Evolutionary conservation across 2,329 filamentous ascomycete genomes (phyloP), one percentile per base, ranked within the genome.

Genomic region (Nemania sp.): DNA sequence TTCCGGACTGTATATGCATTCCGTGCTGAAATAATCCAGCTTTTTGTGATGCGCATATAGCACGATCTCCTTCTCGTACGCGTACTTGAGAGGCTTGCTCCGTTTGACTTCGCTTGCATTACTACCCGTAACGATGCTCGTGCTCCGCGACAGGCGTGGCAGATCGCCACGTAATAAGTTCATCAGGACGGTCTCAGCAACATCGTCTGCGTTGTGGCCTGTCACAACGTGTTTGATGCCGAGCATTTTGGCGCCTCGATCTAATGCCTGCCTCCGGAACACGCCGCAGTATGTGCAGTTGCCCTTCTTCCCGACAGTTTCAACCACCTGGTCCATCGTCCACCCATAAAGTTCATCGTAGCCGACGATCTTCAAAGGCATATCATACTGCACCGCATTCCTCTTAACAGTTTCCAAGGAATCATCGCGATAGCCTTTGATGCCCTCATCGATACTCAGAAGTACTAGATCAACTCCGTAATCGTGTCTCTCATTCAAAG

Each of bases 211-310:
- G 69, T 99, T 99, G 72, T 99, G 94, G 2, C 94, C 94, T 0
- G 94, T 99, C 15, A 99, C 91, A 5, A 99, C 92, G 73, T 99
- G 94, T 64, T 85, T 86, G 65, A 99, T 96, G 1, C 84, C 87
- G 52, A 99, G 75, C 71, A 89, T 86, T 64, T 91, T 92, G 5
- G 94, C 91, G 15, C 94, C 94, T 7, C 94, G 85, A 70, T 99
- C 94, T 28, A 99, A 79, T 1, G 94, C 94, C 75, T 99, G 94
- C 54, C 95, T 82, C 49, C 94, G 81, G 69, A 99, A 99, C 15
- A 99, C 94, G 12, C 94, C 94, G 67, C 94, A 99, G 68, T 99
- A 99, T 24, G 95, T 99, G 80, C 94, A 99, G 73, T 99, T 99
- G 24, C 93, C 92, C 72, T 97, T 97, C 76, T 97, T 97, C 12